Evolutionary conservation across 2,329 filamentous ascomycete genomes (phyloP).

Genomic region (Ophiocordyceps camponoti-saundersi): DNA sequence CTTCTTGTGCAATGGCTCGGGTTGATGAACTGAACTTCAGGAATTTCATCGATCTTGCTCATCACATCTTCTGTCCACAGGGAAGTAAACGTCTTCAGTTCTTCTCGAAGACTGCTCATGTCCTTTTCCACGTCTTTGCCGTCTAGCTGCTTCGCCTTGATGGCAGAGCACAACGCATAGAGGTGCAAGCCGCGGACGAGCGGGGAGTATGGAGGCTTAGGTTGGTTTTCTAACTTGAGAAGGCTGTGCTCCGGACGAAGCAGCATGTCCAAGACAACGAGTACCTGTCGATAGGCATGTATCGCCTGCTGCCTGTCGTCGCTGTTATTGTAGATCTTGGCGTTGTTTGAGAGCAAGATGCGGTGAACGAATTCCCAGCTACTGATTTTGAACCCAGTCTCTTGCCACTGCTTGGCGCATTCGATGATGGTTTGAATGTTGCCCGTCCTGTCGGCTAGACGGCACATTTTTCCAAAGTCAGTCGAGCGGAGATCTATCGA

Average conservation of each 20-base stretch:
- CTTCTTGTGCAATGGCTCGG: constrained; percentile 4
- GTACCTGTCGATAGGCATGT: constrained; percentile 26
- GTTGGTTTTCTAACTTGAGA: constrained; percentile 1
- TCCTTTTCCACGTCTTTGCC: constrained; percentile 9
- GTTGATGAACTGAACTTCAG: constrained; percentile 10
- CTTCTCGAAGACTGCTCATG: constrained; percentile 11
- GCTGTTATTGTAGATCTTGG: constrained; percentile 22
- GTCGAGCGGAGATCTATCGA: constrained; percentile 16
- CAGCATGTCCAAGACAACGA: constrained; percentile 31
- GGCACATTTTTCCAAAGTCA: constrained; percentile 22
- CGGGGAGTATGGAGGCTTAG: constrained; percentile 9
- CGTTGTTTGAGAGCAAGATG: constrained; percentile 12
- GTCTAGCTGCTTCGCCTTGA: constrained; percentile 9
- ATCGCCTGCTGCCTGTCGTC: constrained; percentile 17
- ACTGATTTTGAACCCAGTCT: constrained; percentile 28
- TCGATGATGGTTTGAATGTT: constrained; percentile 30
- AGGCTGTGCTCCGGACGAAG: constrained; percentile 22
- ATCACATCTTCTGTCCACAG: constrained; percentile 9
- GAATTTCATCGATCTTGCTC: constrained; percentile 6
- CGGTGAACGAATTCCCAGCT: constrained; percentile 19
- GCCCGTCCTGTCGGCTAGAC: constrained; percentile 21
- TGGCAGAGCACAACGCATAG: constrained; percentile 11
- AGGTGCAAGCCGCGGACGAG: constrained; percentile 14
- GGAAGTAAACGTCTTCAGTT: constrained; percentile 9
- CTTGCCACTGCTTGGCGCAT: constrained; percentile 25